Evolutionary conservation across 805 yeast species (phyloP).

Genomic region (Starmera quercuum): DNA sequence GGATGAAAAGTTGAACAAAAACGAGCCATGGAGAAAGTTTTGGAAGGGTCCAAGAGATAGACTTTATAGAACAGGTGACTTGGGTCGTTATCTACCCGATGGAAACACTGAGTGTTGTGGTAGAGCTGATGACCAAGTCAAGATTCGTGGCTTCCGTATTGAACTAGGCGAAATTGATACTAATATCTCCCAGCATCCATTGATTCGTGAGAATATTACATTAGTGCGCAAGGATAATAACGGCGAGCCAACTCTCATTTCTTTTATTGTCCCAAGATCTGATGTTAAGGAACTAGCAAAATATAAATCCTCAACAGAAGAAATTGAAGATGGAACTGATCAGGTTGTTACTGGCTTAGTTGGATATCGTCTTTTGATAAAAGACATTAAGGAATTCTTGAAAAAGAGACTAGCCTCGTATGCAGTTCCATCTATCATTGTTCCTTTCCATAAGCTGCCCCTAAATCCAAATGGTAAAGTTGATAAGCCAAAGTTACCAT

Average conservation of each 20-base stretch:
- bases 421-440: slow-evolving; percentile 88
- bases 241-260: slow-evolving; percentile 85
- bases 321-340: slow-evolving; percentile 38
- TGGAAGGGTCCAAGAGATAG: slow-evolving; percentile 97
- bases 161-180: slow-evolving; percentile 98
- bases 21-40: slow-evolving; percentile 58
- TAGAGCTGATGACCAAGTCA: slow-evolving; percentile 97
- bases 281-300: slow-evolving; percentile 39
- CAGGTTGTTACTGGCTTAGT: slow-evolving; percentile 75
- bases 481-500: slow-evolving; percentile 94
- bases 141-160: slow-evolving; percentile 96
- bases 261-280: slow-evolving; percentile 83
- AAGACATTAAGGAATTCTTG: slow-evolving; percentile 73
- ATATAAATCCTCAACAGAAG: slow-evolving; percentile 33
- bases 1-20: slow-evolving; percentile 38
- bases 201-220: slow-evolving; percentile 88
- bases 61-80: slow-evolving; percentile 92
- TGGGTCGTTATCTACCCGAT: slow-evolving; percentile 93
- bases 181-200: slow-evolving; percentile 87
- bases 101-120: slow-evolving; percentile 99
- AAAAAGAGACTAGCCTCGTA: slow-evolving; percentile 86
- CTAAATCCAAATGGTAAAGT: slow-evolving; percentile 97
- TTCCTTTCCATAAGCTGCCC: slow-evolving; percentile 81
- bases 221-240: slow-evolving; percentile 87
- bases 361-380: slow-evolving; percentile 65